Conservation (phyloP, 2,329 filamentous ascomycete species). For the Neonectria neomacrospora region DNA sequence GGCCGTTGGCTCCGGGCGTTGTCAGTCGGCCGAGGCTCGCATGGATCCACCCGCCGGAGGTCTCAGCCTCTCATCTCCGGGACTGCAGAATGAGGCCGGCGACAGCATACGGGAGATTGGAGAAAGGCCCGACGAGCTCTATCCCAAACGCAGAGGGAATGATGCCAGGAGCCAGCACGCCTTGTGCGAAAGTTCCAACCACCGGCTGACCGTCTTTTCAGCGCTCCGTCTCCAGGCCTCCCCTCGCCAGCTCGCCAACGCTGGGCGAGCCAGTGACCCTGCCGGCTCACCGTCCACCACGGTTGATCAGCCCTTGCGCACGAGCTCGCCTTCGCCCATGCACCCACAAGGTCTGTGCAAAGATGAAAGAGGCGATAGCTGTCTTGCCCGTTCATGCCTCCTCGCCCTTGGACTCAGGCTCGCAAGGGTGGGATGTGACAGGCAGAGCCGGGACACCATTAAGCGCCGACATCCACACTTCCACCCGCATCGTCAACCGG, state of each 20-base stretch:
- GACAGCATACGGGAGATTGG: not conserved
- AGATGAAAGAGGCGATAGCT: conserved; percentile 24
- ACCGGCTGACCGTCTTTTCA: conserved; percentile 33
- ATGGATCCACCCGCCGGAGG: conserved; percentile 15
- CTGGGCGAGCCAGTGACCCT: conserved; percentile 8
- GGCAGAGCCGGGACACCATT: conserved; percentile 34
- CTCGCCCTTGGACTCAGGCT: conserved; percentile 11
- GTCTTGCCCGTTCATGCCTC: conserved; percentile 10
- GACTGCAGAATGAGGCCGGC: not conserved
- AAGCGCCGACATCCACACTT: conserved; percentile 43
- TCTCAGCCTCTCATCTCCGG: conserved; percentile 9
- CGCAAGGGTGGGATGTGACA: conserved; percentile 20
- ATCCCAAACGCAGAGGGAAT: not conserved
- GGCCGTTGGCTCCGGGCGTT: conserved; percentile 16
- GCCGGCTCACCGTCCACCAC: conserved; percentile 23
- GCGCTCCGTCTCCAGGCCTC: not conserved
- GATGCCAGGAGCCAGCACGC: not conserved
- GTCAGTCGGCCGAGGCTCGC: conserved; percentile 2
- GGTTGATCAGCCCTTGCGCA: conserved; percentile 34
- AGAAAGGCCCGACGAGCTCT: not conserved
- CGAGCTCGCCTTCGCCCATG: conserved; percentile 31
- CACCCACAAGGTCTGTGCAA: conserved; percentile 24
- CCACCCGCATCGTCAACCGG: conserved; percentile 36
- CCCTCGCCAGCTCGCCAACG: not conserved
- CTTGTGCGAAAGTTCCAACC: not conserved